These are phyloP conservation scores for Penicillium sp. DNA, from an alignment of 2,329 filamentous ascomycete genomes.

Conservation along the genomic window DNA sequence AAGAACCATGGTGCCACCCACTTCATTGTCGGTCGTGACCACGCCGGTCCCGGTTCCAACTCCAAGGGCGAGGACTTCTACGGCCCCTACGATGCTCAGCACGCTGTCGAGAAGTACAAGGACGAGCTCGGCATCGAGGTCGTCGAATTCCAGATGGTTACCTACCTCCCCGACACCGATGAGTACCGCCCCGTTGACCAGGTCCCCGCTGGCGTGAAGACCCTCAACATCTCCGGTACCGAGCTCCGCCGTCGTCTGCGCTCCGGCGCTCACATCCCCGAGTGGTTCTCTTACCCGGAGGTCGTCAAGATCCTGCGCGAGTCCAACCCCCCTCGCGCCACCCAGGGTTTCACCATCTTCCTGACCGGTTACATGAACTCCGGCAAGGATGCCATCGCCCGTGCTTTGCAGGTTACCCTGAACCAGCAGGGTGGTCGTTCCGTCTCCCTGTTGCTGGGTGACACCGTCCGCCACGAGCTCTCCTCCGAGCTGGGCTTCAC, in stretches of 20 bases:
- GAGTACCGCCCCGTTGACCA: slow-evolving; percentile 94
- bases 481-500: slow-evolving; percentile 95
- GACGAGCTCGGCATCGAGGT: slow-evolving; percentile 98
- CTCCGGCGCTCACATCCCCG: slow-evolving; percentile 90
- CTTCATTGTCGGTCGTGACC: slow-evolving; percentile 98
- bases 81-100: slow-evolving; percentile 94
- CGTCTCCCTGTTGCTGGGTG: slow-evolving; percentile 89
- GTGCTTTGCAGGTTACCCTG: slow-evolving; percentile 91
- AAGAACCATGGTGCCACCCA: slow-evolving; percentile 99
- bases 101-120: slow-evolving; percentile 93
- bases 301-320: slow-evolving; percentile 95
- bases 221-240: slow-evolving; percentile 80
- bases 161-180: slow-evolving; percentile 93
- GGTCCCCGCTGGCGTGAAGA: slow-evolving; percentile 78
- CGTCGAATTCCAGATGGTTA: slow-evolving; percentile 99
- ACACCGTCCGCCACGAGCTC: slow-evolving; percentile 90
- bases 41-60: slow-evolving; percentile 97
- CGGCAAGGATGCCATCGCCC: slow-evolving; percentile 94
- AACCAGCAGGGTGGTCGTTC: slow-evolving; percentile 97
- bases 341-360: slow-evolving; percentile 98
- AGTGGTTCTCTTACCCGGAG: slow-evolving; percentile 99
- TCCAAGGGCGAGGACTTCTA: slow-evolving; percentile 96
- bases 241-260: slow-evolving; percentile 90
- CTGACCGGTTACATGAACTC: slow-evolving; percentile 95
- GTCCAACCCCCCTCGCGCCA: slow-evolving; percentile 85